Base-by-base conservation (phyloP, 2,329 filamentous ascomycete species). In the Venturia aucupariae region DNA sequence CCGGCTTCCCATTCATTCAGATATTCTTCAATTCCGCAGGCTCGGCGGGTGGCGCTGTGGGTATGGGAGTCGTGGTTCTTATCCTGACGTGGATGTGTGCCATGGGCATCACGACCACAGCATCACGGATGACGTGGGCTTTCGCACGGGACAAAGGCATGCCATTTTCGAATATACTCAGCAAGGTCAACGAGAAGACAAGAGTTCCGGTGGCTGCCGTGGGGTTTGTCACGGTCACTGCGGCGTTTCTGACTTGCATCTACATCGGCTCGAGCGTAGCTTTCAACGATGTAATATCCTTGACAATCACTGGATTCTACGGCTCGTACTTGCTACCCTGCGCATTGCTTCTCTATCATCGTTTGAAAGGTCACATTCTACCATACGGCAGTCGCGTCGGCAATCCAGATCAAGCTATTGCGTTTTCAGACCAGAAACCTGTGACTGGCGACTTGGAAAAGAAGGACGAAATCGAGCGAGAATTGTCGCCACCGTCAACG, bases 201-300 rank as follows among this genome's bases (percentile, higher is more conserved):
- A 67, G 68, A 59, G 68, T 75, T 4, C 73, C 73, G 0, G 69
- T 72, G 51, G 66, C 67, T 13, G 72, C 72, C 2, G 70, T 66
- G 3, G 48, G 83, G 24, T 80, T 80, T 1, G 81, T 82, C 65
- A 78, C 86, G 0, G 82, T 81, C 1, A 82, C 85, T 0, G 82
- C 84, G 5, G 71, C 70, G 7, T 68, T 75, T 7, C 69, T 78
- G n/a, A 72, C 71, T 1, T 69, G 79, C 5, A 77, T 79, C 66
- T 77, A 78, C 66, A 75, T 79, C 42, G 77, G 76, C 7, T 75
- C 72, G 0, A 70, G 70, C 6, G 71, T 72, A 0, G 79, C 77
- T 0, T 80, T 82, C 68, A 77, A 78, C 67, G 77, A 77, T 5
- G 72, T 82, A 5, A 72, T 80, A 4, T 78, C 76, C 0, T 71